Conservation (phyloP, 1,284 basidiomycete genomes). For the Cutaneotrichosporon daszewskae region DNA sequence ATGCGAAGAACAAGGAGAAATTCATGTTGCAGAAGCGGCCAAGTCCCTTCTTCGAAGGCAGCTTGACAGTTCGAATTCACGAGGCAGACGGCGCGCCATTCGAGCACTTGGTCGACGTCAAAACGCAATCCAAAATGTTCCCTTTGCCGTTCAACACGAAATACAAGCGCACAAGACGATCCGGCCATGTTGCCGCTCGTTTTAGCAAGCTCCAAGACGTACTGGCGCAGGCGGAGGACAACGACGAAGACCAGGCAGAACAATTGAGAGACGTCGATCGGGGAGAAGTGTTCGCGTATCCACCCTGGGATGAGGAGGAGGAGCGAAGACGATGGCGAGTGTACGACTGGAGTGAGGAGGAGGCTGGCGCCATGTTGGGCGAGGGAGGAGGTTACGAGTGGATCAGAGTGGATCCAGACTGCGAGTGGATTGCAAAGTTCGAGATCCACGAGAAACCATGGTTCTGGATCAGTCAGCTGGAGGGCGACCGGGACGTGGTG, state of each 20-base stretch:
- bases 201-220: conserved; percentile 75
- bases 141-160: conserved; percentile 99
- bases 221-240: conserved; percentile 82
- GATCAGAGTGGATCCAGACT: conserved; percentile 98
- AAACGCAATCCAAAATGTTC: conserved; percentile 77
- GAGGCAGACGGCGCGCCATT: conserved; percentile 99
- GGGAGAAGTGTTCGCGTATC: conserved; percentile 78
- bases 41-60: conserved; percentile 77
- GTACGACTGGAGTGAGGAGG: conserved; percentile 96
- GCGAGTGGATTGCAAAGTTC: conserved; percentile 93
- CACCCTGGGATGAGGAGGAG: conserved; percentile 84
- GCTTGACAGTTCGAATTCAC: conserved; percentile 97
- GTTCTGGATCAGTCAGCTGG: conserved; percentile 97
- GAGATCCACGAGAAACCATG: conserved; percentile 94
- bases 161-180: conserved; percentile 88
- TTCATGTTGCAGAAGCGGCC: conserved; percentile 66
- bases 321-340: conserved; percentile 93
- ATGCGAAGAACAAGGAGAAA: conserved; percentile 19
- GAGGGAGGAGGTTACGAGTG: conserved; percentile 78
- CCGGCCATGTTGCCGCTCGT: conserved; percentile 68
- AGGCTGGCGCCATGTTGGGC: conserved; percentile 85
- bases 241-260: conserved; percentile 80
- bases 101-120: conserved; percentile 94
- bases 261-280: conserved; percentile 72
- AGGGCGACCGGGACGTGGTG: conserved; percentile 94